Evolutionary conservation across 345 rosid species (phyloP), one percentile per base, ranked within the genome.

Genomic region (Atalantia buxifolia): DNA sequence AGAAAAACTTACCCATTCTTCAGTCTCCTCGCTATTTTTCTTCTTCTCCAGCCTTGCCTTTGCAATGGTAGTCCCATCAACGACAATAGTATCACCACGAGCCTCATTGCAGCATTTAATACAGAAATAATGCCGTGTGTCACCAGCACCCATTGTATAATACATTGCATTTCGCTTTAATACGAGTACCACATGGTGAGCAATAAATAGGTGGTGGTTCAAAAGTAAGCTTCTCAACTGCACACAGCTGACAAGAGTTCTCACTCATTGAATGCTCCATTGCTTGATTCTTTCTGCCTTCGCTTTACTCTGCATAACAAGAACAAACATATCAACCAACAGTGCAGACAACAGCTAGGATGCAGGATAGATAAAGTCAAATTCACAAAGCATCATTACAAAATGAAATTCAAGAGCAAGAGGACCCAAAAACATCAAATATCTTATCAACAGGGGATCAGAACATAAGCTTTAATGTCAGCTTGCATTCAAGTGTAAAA

Each of bases 141-240:
- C 98, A 80, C 98, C 98, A 82, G 88, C 88, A 77, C 92, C 98
- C 85, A 90, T 85, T 27, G 98, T 92, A 79, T 94, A 97, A 84
- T 89, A 97, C 95, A 89, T 90, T 59, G 99, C 99, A 85, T 94
- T 97, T 80, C 99, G 90, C 89, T 97, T n/a, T 97, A 78, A 97
- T 94, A 62, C 99, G 97, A 77, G 89, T 95, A 81, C 99, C 99
- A 81, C 99, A 97, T 36, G 91, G 93, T 3, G 98, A 82, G 86
- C 99, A 97, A 78, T 97, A 97, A 73, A 93, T 88, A 62, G 99
- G 99, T 66, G 98, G 98, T 36, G 99, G 99, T 84, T 97, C 99
- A 83, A 97, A 97, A 78, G 98, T 87, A 82, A 97, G 99, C 87
- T 88, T 92, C 87, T 97, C 99, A 80, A 97, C 98, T 45, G 98